Percentiles rank a stretch among this genome's conserved stretches.
Conservation (phyloP, 164 flowering plant species). For the Stephania yunnanensis region DNA sequence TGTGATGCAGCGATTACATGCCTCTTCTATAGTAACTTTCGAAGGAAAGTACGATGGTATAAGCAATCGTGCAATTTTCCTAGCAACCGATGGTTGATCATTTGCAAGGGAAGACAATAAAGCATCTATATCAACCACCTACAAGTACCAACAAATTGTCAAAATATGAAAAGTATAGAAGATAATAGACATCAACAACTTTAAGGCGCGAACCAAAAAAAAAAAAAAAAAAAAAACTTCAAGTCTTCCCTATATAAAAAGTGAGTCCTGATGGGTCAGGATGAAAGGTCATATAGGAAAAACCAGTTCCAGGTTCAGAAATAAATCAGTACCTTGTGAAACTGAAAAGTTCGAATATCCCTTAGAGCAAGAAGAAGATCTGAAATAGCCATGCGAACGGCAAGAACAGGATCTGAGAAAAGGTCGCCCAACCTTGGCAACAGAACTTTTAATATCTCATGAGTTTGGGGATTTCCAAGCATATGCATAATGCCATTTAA, state of each 20-base stretch:
- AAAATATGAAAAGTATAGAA: not conserved
- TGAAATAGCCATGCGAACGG: slow-evolving; percentile 47
- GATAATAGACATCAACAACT: not conserved
- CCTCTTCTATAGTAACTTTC: slow-evolving; percentile 54
- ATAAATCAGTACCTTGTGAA: slow-evolving; percentile 60
- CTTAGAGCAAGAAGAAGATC: slow-evolving; percentile 76
- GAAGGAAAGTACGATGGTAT: slow-evolving; percentile 88
- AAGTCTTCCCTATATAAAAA: not conserved
- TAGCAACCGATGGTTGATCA: slow-evolving; percentile 71
- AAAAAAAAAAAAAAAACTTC: not conserved
- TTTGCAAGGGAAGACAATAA: slow-evolving; percentile 57
- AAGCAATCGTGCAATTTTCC: slow-evolving; percentile 71
- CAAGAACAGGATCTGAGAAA: slow-evolving; percentile 53
- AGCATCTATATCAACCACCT: slow-evolving; percentile 77
- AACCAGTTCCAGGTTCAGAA: not conserved
- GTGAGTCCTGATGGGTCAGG: not conserved
- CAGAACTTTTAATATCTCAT: slow-evolving; percentile 85
- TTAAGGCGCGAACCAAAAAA: too few species aligned
- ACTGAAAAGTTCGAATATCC: slow-evolving; percentile 61
- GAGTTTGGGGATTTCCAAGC: slow-evolving; percentile 92
- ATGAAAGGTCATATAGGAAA: not conserved
- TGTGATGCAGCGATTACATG: slow-evolving; percentile 68
- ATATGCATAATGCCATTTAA: slow-evolving; percentile 74
- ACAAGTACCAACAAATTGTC: slow-evolving; percentile 8
- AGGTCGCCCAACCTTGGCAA: slow-evolving; percentile 74